Base-by-base conservation (phyloP, 2,329 filamentous ascomycete genomes). In the Fusarium sp. region DNA sequence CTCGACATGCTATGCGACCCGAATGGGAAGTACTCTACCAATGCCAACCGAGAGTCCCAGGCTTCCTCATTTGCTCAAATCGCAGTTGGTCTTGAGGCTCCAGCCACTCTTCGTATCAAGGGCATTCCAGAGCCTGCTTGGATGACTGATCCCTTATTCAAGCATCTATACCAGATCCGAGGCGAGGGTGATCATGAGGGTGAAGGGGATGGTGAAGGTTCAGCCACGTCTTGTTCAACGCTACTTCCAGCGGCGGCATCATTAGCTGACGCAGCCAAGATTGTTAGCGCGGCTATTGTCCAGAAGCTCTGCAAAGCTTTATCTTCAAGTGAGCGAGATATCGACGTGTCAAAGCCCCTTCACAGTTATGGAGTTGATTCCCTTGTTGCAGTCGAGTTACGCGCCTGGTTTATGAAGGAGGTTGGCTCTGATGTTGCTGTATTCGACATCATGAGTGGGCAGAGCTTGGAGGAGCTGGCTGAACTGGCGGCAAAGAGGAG, bases 351-450 rank as follows among this genome's bases (percentile, higher is more conserved):
- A 12, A 76, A 73, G 18, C 72, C 76, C 7, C 76, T 81, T 14
- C 72, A 74, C 13, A 72, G 74, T 6, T 78, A 77, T 58, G 79
- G 80, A 0, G 81, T 87, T 14, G 86, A 87, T 77, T 87, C 85
- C 8, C 82, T 88, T 9, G 84, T 86, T 22, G 85, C 85, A 1
- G 86, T 87, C 54, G 85, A 87, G 79, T 81, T 87, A 60, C 84
- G 86, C 26, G 87, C 87, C 78, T 87, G 85, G 81, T 85, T 87
- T 59, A 85, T 84, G 20, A 83, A 85, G 64, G 85, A 86, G 77
- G 61, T 79, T 50, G 41, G 32, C 17, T 51, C 60, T 20, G 39
- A 65, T 32, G 12, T 68, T 14, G 34, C 57, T 18, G 58, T 65
- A 2, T 65, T 68, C 7, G 61, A 68, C 10, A 68, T 68, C 3